A percentile compares a stretch with the other conserved stretches of the same genome.
Conservation (phyloP, 2,329 filamentous ascomycete species). For the Byssochlamys sp. region DNA sequence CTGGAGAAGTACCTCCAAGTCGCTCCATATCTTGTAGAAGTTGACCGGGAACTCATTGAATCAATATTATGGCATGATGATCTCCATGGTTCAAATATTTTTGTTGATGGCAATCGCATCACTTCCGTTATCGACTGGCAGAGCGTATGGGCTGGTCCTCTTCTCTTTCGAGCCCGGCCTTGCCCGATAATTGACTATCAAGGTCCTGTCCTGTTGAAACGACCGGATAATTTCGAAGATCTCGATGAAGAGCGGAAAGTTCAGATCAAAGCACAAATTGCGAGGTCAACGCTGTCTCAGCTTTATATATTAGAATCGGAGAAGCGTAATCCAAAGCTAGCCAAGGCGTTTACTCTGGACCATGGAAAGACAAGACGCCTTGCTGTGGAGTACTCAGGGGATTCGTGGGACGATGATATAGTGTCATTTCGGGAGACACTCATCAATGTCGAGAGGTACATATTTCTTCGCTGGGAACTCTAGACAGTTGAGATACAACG, state of each 20-base stretch:
- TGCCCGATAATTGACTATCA: not conserved
- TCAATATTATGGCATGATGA: not conserved
- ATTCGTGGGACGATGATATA: conserved; percentile 18
- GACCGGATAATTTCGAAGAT: not conserved
- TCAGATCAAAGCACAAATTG: conserved; percentile 10
- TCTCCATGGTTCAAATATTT: not conserved
- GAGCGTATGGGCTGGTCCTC: not conserved
- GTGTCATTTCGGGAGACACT: conserved; percentile 15
- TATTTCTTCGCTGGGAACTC: not conserved
- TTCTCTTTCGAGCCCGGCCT: not conserved
- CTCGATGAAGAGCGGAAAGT: conserved; percentile 3
- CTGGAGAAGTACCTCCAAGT: not conserved
- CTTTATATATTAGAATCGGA: conserved; percentile 14
- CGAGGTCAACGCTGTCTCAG: conserved; percentile 14
- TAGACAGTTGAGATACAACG: not conserved
- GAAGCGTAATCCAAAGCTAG: conserved; percentile 9
- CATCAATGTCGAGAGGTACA: conserved; percentile 17
- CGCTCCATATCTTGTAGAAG: not conserved
- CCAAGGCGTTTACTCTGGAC: conserved; percentile 12
- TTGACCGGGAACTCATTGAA: not conserved
- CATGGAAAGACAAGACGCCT: conserved; percentile 15
- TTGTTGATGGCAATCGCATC: not conserved
- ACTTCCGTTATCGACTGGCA: not conserved
- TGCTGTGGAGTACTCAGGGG: conserved; percentile 11
- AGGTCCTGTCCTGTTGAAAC: not conserved